Evolutionary conservation across 306 rosid species (phyloP).

Genomic region (Carpinus fangiana): DNA sequence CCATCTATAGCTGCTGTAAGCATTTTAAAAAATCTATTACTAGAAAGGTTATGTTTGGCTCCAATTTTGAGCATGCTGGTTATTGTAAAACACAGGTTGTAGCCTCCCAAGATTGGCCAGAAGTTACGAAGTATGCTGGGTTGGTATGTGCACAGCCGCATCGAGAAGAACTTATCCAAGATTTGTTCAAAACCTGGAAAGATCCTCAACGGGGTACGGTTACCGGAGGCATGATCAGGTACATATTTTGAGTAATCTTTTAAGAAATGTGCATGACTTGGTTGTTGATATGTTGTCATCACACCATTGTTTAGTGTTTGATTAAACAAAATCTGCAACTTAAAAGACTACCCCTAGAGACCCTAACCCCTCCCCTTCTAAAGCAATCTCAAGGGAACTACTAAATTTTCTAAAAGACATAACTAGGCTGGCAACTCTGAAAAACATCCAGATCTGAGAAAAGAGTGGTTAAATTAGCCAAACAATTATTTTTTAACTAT

Average conservation of each 20-base stretch:
- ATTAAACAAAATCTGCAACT: neutral
- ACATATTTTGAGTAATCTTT: neutral
- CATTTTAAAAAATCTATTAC: constrained; percentile 12
- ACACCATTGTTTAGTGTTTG: neutral
- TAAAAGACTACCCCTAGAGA: neutral
- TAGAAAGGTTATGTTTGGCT: neutral
- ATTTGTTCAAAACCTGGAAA: constrained; percentile 72
- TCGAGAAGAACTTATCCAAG: constrained; percentile 78
- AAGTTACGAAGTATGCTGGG: constrained; percentile 78
- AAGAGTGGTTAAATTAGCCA: too few species aligned
- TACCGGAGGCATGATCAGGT: constrained; percentile 86
- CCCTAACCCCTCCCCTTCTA: neutral
- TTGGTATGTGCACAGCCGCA: constrained; percentile 78
- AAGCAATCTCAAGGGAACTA: neutral
- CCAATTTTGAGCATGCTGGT: constrained; percentile 23
- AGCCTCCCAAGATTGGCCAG: constrained; percentile 94
- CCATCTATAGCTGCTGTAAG: constrained; percentile 83
- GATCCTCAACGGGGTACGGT: constrained; percentile 72
- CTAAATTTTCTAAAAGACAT: neutral
- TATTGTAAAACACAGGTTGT: constrained; percentile 55
- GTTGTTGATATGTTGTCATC: neutral
- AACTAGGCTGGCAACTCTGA: neutral
- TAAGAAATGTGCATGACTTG: neutral
- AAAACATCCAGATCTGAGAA: too few species aligned
- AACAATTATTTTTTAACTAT: too few species aligned